Base-by-base conservation (phyloP, 164 flowering plant genomes). In the Echeveria elegans region DNA sequence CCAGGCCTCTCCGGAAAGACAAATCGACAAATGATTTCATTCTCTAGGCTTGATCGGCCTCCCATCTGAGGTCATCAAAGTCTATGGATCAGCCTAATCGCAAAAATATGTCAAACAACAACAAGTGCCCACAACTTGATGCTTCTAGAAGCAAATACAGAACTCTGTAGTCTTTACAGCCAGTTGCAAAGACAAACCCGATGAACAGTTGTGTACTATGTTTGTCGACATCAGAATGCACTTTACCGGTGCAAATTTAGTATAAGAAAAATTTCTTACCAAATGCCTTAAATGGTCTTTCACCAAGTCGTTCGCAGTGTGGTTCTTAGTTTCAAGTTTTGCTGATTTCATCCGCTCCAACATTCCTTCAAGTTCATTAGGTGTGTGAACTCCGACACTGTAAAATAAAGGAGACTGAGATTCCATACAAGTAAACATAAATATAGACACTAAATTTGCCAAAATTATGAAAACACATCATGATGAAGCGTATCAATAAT, bases 221-320 rank as follows among this genome's bases (percentile, higher is more conserved):
- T 1, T 53, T 53, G 59, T 24, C 16, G 24, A 11, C 59, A 21
- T 53, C 59, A 28, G 10, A 2, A 53, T 53, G 31, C 31, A 61
- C 9, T 29, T 30, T 21, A 19, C 48, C 24, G 15, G 15, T 21
- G 58, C 23, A 24, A 63, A 56, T 36, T 23, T 65, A 64, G 56
- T 68, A 36, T 28, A 18, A 32, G 62, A 40, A 26, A 16, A 1
- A 2, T 28, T 4, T 5, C n/a, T 86, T 86, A 95, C 99, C 90
- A 95, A 77, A 81, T 92, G 89, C 8, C 96, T 85, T 52, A 95
- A 68, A 73, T 95, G 99, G 79, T 95, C 99, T 80, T 95, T 95
- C 56, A 86, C 97, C 82, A 95, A 77, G 80, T 87, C 99, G 77
- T 84, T 82, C 31, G 74, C 62, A 63, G 97, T 95, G 66, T 89